phyloP scores from a whole-genome alignment of 108 stramenopile species.

The Stephanodiscus minutulus region DNA sequence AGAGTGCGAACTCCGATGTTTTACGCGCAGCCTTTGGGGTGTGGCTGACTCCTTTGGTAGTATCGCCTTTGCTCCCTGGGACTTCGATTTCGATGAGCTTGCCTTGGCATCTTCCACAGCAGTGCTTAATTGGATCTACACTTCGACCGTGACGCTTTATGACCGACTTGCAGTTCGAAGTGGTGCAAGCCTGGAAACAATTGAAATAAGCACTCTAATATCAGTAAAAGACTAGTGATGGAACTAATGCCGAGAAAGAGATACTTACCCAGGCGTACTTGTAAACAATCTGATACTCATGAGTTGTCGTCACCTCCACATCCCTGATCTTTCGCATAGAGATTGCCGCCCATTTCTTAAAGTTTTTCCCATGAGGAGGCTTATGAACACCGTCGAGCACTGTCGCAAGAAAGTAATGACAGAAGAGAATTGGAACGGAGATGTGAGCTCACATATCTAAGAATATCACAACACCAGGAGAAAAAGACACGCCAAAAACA shows the following conservation, averaged over 20 bases:
- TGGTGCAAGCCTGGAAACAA: slow-evolving; percentile 50
- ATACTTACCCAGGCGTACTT: slow-evolving; percentile 74
- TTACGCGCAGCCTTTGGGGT: slow-evolving; percentile 58
- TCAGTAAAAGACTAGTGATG: not conserved
- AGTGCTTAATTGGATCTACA: slow-evolving; percentile 58
- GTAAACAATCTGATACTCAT: slow-evolving; percentile 77
- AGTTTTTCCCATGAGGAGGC: slow-evolving; percentile 83
- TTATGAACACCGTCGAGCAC: slow-evolving; percentile 82
- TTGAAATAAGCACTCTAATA: not conserved
- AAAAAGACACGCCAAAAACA: too few relatives aligned
- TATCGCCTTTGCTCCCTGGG: slow-evolving; percentile 29
- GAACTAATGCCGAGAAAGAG: not conserved
- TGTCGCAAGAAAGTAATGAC: too few relatives aligned
- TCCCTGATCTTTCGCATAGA: slow-evolving; percentile 70
- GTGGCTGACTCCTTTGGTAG: slow-evolving; percentile 14
- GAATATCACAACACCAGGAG: too few relatives aligned
- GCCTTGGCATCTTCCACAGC: slow-evolving; percentile 72
- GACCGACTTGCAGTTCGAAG: slow-evolving; percentile 47
- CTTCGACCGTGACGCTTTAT: slow-evolving; percentile 78
- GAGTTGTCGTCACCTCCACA: slow-evolving; percentile 79
- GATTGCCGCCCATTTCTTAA: slow-evolving; percentile 85
- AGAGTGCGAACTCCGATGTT: slow-evolving; percentile 65
- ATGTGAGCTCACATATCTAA: too few relatives aligned
- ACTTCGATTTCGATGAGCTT: slow-evolving; percentile 72
- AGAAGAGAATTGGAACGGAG: too few relatives aligned